Conservation (phyloP, 73 alveolate species). For the Paramecium pentaurelia region DNA sequence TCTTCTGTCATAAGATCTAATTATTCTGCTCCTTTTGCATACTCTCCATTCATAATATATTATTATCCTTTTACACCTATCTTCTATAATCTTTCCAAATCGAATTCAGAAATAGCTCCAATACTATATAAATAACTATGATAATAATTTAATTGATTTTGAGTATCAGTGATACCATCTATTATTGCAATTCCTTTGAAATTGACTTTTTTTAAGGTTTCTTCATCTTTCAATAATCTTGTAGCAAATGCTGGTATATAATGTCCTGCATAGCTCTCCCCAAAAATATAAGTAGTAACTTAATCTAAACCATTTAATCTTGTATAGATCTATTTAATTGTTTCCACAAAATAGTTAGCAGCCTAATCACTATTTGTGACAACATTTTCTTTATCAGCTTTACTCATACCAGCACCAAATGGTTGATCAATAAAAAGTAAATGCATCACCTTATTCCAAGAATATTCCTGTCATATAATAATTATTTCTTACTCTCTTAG, state of each 20-base stretch:
- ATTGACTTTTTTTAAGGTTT: background rate
- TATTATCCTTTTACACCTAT: background rate
- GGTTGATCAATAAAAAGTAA: conserved; percentile 84
- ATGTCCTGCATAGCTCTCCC: conserved; percentile 91
- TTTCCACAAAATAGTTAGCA: background rate
- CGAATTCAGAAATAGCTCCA: background rate
- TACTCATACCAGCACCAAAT: conserved; percentile 76
- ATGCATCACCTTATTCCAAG: conserved; percentile 68
- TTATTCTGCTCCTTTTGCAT: background rate
- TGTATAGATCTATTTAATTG: background rate
- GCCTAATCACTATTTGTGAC: background rate
- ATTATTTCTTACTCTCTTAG: background rate
- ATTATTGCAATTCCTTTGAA: conserved; percentile 71
- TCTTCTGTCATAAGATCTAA: background rate
- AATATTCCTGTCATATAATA: background rate
- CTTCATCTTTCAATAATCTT: background rate
- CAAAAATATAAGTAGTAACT: conserved; percentile 74
- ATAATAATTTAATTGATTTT: conserved; percentile 60
- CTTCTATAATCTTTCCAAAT: background rate
- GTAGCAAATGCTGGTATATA: conserved; percentile 71
- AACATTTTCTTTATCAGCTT: background rate
- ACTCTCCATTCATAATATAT: background rate
- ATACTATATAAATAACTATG: conserved; percentile 54
- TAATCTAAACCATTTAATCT: background rate
- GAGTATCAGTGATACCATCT: conserved; percentile 72